These are phyloP conservation scores for Phytophthora macrochlamydospora DNA, from an alignment of 352 stramenopile genomes.

Conservation along the genomic window DNA sequence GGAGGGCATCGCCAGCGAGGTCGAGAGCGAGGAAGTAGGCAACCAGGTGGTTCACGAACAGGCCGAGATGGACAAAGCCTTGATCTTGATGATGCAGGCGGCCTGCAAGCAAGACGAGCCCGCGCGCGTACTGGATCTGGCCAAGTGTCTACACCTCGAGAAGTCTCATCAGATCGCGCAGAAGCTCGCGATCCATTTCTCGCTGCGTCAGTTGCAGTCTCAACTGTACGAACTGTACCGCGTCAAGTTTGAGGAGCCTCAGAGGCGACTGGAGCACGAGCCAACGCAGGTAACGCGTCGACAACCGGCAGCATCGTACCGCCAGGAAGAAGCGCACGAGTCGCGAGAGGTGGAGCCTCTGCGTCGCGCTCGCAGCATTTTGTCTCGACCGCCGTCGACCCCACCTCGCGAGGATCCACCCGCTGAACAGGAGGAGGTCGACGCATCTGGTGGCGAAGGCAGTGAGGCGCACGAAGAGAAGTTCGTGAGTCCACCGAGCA, in stretches of 20 bases:
- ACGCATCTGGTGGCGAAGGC: slow-evolving; percentile 3
- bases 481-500: slow-evolving; percentile 6
- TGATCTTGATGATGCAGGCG: slow-evolving; percentile 87
- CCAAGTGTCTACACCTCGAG: slow-evolving; percentile 81
- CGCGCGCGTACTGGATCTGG: slow-evolving; percentile 71
- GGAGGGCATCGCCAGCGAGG: slow-evolving; percentile 39
- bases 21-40: slow-evolving; percentile 21
- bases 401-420: slow-evolving; percentile 21
- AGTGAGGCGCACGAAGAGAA: slow-evolving; percentile 15
- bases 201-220: slow-evolving; percentile 68
- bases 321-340: slow-evolving; percentile 16
- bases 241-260: slow-evolving; percentile 54
- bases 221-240: slow-evolving; percentile 80
- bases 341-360: slow-evolving; percentile 35
- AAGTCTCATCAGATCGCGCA: slow-evolving; percentile 87
- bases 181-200: slow-evolving; percentile 84
- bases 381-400: slow-evolving; percentile 36
- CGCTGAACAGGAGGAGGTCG: slow-evolving; percentile 10
- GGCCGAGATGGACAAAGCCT: slow-evolving; percentile 82
- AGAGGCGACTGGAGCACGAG: slow-evolving; percentile 20
- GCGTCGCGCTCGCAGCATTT: slow-evolving; percentile 36
- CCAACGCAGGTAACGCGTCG: slow-evolving; percentile 18
- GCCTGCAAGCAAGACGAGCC: slow-evolving; percentile 73
- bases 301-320: slow-evolving; percentile 13
- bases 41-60: slow-evolving; percentile 63